Percentiles rank a stretch among this genome's conserved stretches.
Evolutionary conservation across 768 basidiomycete species (phyloP).

Genomic region (Amylocystis lapponica): DNA sequence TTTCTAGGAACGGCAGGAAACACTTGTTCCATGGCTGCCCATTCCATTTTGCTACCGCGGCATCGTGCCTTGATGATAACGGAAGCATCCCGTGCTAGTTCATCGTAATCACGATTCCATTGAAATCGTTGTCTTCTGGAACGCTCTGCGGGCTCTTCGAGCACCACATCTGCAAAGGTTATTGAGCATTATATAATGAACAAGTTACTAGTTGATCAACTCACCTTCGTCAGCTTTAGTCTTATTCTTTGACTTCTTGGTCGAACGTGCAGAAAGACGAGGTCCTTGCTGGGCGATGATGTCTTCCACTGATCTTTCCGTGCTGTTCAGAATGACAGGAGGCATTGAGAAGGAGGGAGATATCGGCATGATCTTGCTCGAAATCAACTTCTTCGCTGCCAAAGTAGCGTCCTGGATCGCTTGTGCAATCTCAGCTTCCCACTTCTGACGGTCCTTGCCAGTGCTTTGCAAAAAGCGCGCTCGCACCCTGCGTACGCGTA

Average conservation of each 20-base stretch:
- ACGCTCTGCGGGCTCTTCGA: neutral
- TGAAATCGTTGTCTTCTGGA: conserved; percentile 61
- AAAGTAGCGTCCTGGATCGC: conserved; percentile 53
- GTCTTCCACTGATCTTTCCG: conserved; percentile 45
- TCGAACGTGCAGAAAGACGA: conserved; percentile 23
- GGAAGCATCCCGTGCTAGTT: conserved; percentile 79
- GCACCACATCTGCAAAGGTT: neutral
- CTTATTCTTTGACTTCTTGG: conserved; percentile 25
- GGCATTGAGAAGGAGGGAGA: conserved; percentile 24
- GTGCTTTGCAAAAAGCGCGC: conserved; percentile 54
- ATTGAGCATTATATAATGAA: conserved; percentile 8
- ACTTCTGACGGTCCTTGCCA: conserved; percentile 43
- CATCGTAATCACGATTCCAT: conserved; percentile 86
- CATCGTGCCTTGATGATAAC: conserved; percentile 80
- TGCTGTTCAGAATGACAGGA: conserved; percentile 36
- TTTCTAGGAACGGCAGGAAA: conserved; percentile 74
- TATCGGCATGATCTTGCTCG: conserved; percentile 23
- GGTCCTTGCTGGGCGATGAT: conserved; percentile 51
- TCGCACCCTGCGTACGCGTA: conserved; percentile 51
- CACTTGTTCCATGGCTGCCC: conserved; percentile 68
- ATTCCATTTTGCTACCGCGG: conserved; percentile 54
- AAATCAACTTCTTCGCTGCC: conserved; percentile 39
- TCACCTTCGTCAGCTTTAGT: conserved; percentile 29
- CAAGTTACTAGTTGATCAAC: neutral
- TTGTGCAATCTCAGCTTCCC: conserved; percentile 56